These are phyloP conservation scores for Dysphania ambrosioides DNA, from an alignment of 148 eudicot species.

Conservation along the genomic window DNA sequence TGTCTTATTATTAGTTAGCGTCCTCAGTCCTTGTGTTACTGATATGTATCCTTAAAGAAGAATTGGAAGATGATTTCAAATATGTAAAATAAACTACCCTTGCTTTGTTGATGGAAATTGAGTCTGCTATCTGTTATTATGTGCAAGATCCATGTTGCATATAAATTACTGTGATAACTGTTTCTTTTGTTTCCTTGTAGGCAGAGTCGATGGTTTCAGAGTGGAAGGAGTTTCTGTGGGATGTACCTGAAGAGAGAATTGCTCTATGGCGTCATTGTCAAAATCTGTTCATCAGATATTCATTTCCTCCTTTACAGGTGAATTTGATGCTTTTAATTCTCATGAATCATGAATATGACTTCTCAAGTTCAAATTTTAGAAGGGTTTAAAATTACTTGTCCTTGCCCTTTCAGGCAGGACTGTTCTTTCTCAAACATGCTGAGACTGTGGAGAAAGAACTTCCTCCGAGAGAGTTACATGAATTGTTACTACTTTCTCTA, in stretches of 20 bases:
- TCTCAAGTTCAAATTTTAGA: slow-evolving; percentile 14
- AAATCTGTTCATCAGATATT: slow-evolving; percentile 67
- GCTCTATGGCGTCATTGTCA: slow-evolving; percentile 99
- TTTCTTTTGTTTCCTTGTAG: slow-evolving; percentile 29
- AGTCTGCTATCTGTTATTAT: neutral
- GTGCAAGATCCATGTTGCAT: neutral
- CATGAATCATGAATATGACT: neutral
- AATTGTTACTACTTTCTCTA: slow-evolving; percentile 77
- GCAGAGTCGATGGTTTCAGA: slow-evolving; percentile 95
- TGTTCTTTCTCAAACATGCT: slow-evolving; percentile 89
- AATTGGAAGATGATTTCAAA: neutral
- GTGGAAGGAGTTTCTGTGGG: slow-evolving; percentile 99
- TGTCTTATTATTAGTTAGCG: neutral
- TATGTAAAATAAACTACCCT: neutral
- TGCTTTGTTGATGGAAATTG: neutral
- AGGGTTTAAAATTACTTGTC: slow-evolving; percentile 1
- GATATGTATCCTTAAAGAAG: neutral
- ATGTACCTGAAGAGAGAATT: slow-evolving; percentile 89
- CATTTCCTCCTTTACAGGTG: slow-evolving; percentile 91
- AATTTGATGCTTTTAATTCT: slow-evolving; percentile 4
- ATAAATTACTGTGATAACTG: neutral
- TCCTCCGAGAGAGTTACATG: slow-evolving; percentile 83
- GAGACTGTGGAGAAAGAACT: slow-evolving; percentile 88
- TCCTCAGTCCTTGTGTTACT: neutral
- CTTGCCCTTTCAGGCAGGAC: slow-evolving; percentile 58